These are phyloP conservation scores for Spathaspora sp. DNA, from an alignment of 1,139 yeast genomes.

Conservation along the genomic window DNA sequence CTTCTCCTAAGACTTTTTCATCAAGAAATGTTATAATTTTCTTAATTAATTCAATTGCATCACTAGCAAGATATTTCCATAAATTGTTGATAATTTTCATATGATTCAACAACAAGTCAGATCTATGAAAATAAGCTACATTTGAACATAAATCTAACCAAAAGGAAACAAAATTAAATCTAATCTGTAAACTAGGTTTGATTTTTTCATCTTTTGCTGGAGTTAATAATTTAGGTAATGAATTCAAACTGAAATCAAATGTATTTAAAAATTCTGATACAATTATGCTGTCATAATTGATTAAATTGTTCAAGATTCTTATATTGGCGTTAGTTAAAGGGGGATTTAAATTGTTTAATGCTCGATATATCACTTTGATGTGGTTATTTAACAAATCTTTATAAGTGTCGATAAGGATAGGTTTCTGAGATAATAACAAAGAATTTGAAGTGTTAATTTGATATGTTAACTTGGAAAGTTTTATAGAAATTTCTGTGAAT, in stretches of 20 bases:
- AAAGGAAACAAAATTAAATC: slow-evolving; percentile 60
- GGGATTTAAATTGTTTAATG: slow-evolving; percentile 59
- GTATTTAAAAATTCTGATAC: slow-evolving; percentile 58
- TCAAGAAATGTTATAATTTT: slow-evolving; percentile 49
- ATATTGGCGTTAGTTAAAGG: slow-evolving; percentile 63
- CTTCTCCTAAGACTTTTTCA: slow-evolving; percentile 55
- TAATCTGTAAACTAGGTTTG: slow-evolving; percentile 40
- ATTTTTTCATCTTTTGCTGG: slow-evolving; percentile 48
- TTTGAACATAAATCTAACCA: slow-evolving; percentile 54
- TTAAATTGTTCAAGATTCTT: slow-evolving; percentile 52
- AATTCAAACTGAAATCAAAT: slow-evolving; percentile 67
- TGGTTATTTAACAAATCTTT: slow-evolving; percentile 55
- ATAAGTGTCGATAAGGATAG: slow-evolving; percentile 29
- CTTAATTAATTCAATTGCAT: slow-evolving; percentile 43
- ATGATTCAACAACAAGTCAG: slow-evolving; percentile 59
- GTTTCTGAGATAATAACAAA: slow-evolving; percentile 8
- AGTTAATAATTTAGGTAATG: slow-evolving; percentile 59
- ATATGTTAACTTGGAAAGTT: slow-evolving; percentile 27
- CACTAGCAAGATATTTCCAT: slow-evolving; percentile 66
- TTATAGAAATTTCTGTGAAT: slow-evolving; percentile 41
- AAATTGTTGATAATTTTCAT: slow-evolving; percentile 59
- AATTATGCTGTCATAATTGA: slow-evolving; percentile 48
- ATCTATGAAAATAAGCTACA: slow-evolving; percentile 55
- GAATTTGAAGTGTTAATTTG: slow-evolving; percentile 15
- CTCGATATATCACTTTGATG: slow-evolving; percentile 66